A percentile compares a stretch with the other conserved stretches of the same genome.
phyloP scores from a whole-genome alignment of 257 asterid genomes.

The Lavandula angustifolia region DNA sequence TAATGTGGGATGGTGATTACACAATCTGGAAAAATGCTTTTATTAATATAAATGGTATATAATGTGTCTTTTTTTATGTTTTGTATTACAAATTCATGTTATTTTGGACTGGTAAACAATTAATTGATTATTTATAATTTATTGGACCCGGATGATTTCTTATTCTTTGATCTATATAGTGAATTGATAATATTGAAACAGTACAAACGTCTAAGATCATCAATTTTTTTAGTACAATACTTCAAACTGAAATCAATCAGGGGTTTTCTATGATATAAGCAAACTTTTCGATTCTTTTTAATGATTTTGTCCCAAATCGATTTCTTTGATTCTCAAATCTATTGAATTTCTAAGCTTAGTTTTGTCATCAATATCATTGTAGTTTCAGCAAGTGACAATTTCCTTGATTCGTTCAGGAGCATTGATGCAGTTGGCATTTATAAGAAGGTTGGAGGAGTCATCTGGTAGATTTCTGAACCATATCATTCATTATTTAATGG shows the following conservation, averaged over 20 bases:
- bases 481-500: constrained; percentile 11
- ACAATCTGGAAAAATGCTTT: background rate
- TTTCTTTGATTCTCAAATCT: background rate
- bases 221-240: too few species aligned
- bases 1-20: constrained; percentile 2
- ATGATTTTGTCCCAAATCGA: constrained; percentile 1
- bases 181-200: constrained; percentile 15
- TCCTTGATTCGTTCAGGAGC: constrained; percentile 56
- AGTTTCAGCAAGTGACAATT: constrained; percentile 22
- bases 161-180: background rate
- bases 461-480: constrained; percentile 51
- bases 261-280: constrained; percentile 4
- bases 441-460: constrained; percentile 74
- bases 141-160: background rate
- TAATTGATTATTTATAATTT: background rate
- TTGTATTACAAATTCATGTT: background rate
- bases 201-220: background rate
- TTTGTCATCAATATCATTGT: constrained; percentile 13
- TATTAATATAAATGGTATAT: background rate
- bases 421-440: constrained; percentile 64
- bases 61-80: constrained; percentile 11
- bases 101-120: background rate
- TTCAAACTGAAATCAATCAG: background rate
- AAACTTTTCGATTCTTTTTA: background rate
- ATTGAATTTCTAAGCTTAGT: too few species aligned